These are phyloP conservation scores for Brettanomyces bruxellensis DNA, from an alignment of 805 yeast species.

Conservation along the genomic window DNA sequence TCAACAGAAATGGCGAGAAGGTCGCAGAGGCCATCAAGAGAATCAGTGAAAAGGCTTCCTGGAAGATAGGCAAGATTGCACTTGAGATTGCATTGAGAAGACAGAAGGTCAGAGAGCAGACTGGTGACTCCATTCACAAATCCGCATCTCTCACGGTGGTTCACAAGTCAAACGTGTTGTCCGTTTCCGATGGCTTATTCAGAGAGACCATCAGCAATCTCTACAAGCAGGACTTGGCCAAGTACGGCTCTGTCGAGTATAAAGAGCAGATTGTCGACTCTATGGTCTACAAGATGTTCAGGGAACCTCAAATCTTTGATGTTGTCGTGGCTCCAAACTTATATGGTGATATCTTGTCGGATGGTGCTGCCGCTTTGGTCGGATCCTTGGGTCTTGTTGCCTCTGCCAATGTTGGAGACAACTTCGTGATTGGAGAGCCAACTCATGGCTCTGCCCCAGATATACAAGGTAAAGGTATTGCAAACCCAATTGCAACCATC, in stretches of 20 bases:
- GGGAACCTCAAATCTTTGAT: slow-evolving; percentile 95
- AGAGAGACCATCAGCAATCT: slow-evolving; percentile 72
- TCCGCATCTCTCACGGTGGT: slow-evolving; percentile 78
- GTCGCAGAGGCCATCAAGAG: slow-evolving; percentile 98
- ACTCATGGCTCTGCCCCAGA: slow-evolving; percentile 99
- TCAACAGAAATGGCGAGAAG: slow-evolving; percentile 70
- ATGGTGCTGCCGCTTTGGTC: slow-evolving; percentile 97
- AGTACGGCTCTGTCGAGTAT: slow-evolving; percentile 53
- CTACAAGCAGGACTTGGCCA: slow-evolving; percentile 46
- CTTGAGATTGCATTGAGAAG: slow-evolving; percentile 89
- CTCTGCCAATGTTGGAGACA: slow-evolving; percentile 94
- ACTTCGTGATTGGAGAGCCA: slow-evolving; percentile 97
- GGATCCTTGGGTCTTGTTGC: slow-evolving; percentile 98
- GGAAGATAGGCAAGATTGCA: slow-evolving; percentile 83
- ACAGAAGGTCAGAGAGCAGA: slow-evolving; percentile 63
- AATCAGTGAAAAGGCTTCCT: slow-evolving; percentile 81
- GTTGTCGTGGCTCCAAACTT: slow-evolving; percentile 98
- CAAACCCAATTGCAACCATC: slow-evolving; percentile 97
- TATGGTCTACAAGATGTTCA: slow-evolving; percentile 97
- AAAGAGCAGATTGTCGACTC: slow-evolving; percentile 98
- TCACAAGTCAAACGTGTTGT: slow-evolving; percentile 92
- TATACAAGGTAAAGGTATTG: slow-evolving; percentile 88
- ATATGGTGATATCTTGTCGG: slow-evolving; percentile 94
- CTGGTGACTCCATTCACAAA: slow-evolving; percentile 41
- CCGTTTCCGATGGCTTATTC: slow-evolving; percentile 91